A percentile compares a stretch with the other conserved stretches of the same genome.
phyloP scores from a whole-genome alignment of 1,139 yeast genomes.

The Casaregolazyma lundiana region DNA sequence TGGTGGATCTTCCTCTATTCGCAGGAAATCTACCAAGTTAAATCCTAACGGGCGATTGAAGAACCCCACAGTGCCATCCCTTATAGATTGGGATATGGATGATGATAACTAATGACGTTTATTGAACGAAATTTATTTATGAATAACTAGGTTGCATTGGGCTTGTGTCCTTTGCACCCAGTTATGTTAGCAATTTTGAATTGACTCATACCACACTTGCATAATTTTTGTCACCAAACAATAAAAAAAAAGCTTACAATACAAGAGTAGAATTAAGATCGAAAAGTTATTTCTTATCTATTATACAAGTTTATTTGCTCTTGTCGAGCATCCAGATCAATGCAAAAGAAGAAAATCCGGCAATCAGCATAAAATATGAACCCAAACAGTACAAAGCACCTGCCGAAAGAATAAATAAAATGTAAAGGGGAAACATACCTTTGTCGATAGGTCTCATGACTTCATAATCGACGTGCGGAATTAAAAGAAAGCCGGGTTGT shows the following conservation, averaged over 20 bases:
- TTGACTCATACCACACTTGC: too few relatives aligned
- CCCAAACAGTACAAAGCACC: conserved; percentile 1
- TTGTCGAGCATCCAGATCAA: not conserved
- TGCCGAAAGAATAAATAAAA: conserved; percentile 1
- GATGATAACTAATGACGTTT: too few relatives aligned
- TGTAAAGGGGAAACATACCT: not conserved
- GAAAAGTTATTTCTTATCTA: not conserved
- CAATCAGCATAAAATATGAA: conserved; percentile 2
- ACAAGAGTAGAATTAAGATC: too few relatives aligned
- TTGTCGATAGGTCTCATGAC: not conserved
- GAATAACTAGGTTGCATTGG: too few relatives aligned
- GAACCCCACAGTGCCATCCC: conserved; percentile 4
- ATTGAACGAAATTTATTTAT: too few relatives aligned
- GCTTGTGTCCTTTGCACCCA: too few relatives aligned
- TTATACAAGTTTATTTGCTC: not conserved
- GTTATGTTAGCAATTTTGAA: too few relatives aligned
- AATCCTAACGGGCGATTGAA: conserved; percentile 4
- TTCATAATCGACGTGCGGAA: not conserved
- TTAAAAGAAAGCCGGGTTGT: not conserved
- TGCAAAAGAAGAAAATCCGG: not conserved
- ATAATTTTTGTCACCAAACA: too few relatives aligned
- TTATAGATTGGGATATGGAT: not conserved
- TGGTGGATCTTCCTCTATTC: not conserved
- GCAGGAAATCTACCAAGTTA: not conserved
- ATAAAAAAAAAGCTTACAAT: too few relatives aligned